Evolutionary conservation across 2,329 filamentous ascomycete species (phyloP), one percentile per base, ranked within the genome.

Genomic region (Monosporascus sp.): DNA sequence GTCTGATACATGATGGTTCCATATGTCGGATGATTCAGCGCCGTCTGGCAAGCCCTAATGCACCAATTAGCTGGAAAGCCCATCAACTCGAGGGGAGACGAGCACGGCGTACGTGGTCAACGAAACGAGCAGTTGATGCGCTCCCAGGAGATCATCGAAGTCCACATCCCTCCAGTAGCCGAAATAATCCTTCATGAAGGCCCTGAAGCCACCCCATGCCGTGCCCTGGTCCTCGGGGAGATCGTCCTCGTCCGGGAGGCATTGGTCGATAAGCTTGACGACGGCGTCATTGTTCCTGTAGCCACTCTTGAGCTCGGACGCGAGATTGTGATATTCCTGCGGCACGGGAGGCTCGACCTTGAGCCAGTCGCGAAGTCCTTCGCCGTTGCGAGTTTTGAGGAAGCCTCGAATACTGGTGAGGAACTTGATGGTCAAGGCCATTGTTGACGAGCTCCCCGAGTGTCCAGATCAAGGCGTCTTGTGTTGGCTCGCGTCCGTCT

Each of bases 1-100:
- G 90, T 91, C 43, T 90, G 86, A 41, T 97, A 82, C 62, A 97
- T 84, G 63, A 96, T 81, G 31, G 87, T 82, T 34, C 93, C 93
- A 67, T 91, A 86, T 14, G 85, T 86, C 2, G 87, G 84, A 64
- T 96, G 87, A 7, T 85, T 84, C 48, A 97, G 82, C 1, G 92
- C 91, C 20, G 88, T 88, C 26, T 91, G 88, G 61, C 88, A 94
- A 62, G 91, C 87, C 65, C 90, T 93, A 38, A 20, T 31, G 19
- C 44, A 17, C 14, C 52, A 16, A 48, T 58, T 38, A 59, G 52
- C 20, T 20, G 40, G 9, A 34, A 5, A 14, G 9, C 9, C 8
- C 7, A 36, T 14, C 14, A 27, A 27, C 41, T 16, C 50, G 43
- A 19, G 36, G 19, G 27, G 17, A 20, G 51, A 16, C 38, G 26